Conservation (phyloP, 2,329 filamentous ascomycete genomes). For the Sporothrix globosa region DNA sequence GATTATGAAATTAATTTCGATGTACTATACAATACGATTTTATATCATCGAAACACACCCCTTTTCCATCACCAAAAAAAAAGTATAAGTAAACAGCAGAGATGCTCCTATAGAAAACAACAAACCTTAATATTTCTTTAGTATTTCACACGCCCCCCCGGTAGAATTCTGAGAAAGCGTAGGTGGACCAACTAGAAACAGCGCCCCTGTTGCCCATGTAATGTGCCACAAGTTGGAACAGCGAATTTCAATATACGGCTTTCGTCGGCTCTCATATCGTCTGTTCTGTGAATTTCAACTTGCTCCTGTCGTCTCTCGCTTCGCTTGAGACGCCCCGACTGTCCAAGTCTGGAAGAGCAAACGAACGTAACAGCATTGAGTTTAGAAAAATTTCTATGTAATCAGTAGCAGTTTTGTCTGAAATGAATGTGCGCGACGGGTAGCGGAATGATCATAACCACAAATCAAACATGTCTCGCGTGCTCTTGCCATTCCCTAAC, state of each 20-base stretch:
- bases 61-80: no score
- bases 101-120: no score
- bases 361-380: neutral
- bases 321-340: neutral
- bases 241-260: neutral
- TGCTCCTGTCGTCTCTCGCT: neutral
- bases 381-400: no score
- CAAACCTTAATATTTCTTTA: no score
- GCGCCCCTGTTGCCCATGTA: neutral
- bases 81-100: no score
- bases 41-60: no score
- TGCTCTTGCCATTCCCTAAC: neutral
- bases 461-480: neutral
- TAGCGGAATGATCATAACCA: neutral
- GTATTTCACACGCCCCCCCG: no score
- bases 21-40: no score
- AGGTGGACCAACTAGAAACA: neutral
- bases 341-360: neutral
- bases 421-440: neutral
- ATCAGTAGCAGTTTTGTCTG: no score
- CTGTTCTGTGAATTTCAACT: neutral
- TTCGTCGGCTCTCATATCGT: constrained; percentile 10
- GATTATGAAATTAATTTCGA: no score
- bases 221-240: neutral
- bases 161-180: no score